A percentile compares a stretch with the other conserved stretches of the same genome.
These are phyloP conservation scores for Penicillium cataractarum DNA, from an alignment of 495 filamentous ascomycete genomes.

Conservation along the genomic window DNA sequence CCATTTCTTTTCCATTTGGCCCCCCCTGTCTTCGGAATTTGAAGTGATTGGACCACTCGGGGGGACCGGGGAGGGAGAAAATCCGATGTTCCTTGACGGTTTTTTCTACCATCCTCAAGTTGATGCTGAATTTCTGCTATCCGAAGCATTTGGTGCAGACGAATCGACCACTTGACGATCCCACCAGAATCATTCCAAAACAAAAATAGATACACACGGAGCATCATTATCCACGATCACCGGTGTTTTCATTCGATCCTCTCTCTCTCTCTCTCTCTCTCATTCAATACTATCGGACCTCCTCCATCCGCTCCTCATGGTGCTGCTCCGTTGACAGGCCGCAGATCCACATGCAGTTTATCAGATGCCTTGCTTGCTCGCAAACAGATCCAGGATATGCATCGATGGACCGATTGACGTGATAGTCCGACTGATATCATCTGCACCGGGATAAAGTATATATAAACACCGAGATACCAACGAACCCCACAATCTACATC, in stretches of 20 bases:
- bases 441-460: conserved; percentile 13
- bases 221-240: neutral
- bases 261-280: neutral
- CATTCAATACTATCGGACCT: neutral
- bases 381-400: conserved; percentile 32
- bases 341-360: conserved; percentile 19
- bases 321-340: conserved; percentile 7
- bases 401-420: conserved; percentile 11
- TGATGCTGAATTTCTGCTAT: conserved; percentile 1
- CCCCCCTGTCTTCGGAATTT: conserved; percentile 8
- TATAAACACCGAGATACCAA: neutral
- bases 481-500: conserved; percentile 10
- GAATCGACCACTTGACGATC: neutral
- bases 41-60: conserved; percentile 16
- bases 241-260: neutral
- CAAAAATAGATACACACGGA: neutral
- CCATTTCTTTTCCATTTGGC: neutral
- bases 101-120: neutral
- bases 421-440: neutral
- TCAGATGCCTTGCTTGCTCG: conserved; percentile 28
- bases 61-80: conserved; percentile 14
- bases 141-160: neutral
- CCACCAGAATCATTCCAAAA: neutral
- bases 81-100: conserved; percentile 14
- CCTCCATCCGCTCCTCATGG: neutral